These are phyloP conservation scores for Nakataea oryzae DNA, from an alignment of 2,329 filamentous ascomycete species.

Conservation along the genomic window DNA sequence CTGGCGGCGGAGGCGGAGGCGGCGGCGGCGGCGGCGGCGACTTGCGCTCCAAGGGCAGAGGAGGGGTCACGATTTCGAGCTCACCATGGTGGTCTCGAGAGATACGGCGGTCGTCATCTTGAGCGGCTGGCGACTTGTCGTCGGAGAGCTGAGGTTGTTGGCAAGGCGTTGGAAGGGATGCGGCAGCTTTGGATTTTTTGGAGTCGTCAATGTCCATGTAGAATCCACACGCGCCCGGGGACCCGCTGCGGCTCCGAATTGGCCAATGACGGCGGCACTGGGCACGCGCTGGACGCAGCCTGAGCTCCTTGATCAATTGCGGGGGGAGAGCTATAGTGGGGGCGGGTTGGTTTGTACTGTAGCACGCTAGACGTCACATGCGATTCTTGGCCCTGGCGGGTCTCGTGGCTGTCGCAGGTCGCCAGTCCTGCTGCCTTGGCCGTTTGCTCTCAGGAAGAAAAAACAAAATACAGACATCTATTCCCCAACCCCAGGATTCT, in stretches of 20 bases:
- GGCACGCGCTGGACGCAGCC: background rate
- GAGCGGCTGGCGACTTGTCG: background rate
- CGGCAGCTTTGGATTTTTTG: background rate
- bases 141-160: background rate
- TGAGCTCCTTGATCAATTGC: background rate
- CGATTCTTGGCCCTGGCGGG: no score
- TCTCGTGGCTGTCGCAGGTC: no score
- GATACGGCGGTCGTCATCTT: conserved; percentile 3
- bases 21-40: background rate
- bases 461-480: no score
- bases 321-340: background rate
- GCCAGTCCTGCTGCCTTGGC: no score
- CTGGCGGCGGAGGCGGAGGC: background rate
- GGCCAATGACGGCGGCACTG: background rate
- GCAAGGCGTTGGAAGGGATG: background rate
- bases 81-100: conserved; percentile 4
- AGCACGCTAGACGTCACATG: no score
- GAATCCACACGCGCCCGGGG: no score
- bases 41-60: background rate
- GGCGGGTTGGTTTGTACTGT: no score
- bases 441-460: no score
- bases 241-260: background rate
- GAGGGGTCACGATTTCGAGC: no score
- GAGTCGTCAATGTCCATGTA: no score
- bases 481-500: no score